Percentiles rank a stretch among this genome's conserved stretches.
These are phyloP conservation scores for Rosellinia necatrix DNA, from an alignment of 2,329 filamentous ascomycete species.

Conservation along the genomic window DNA sequence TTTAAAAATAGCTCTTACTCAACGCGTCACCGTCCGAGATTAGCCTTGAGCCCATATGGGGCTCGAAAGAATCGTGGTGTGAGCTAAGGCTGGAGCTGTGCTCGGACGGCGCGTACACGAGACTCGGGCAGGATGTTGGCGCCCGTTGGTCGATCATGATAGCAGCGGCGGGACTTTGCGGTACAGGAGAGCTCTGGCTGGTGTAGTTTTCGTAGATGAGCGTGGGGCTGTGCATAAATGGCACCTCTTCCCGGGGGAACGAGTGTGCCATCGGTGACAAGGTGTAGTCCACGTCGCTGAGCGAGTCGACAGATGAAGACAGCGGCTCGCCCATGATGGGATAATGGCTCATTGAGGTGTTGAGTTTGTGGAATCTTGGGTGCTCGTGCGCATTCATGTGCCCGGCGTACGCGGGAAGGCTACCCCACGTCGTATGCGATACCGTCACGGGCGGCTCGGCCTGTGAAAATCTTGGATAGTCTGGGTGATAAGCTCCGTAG, in stretches of 20 bases:
- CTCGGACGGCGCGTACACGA: constrained; percentile 65
- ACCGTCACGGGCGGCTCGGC: constrained; percentile 48
- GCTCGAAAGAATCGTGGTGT: constrained; percentile 63
- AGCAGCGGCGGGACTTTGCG: constrained; percentile 59
- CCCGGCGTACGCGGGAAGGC: constrained; percentile 51
- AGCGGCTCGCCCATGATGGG: constrained; percentile 56
- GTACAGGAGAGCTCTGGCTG: constrained; percentile 56
- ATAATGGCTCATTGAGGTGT: constrained; percentile 44
- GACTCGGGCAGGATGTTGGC: constrained; percentile 64
- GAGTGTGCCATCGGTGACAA: constrained; percentile 60
- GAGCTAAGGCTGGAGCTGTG: constrained; percentile 64
- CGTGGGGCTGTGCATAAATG: constrained; percentile 59
- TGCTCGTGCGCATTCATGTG: constrained; percentile 45
- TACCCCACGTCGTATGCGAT: constrained; percentile 51
- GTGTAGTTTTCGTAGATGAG: constrained; percentile 63
- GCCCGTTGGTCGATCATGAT: constrained; percentile 62
- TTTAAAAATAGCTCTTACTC: constrained; percentile 52
- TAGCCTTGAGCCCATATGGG: constrained; percentile 57
- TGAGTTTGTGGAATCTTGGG: constrained; percentile 51
- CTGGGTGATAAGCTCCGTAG: constrained; percentile 48
- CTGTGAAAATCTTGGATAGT: constrained; percentile 58
- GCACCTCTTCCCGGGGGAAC: constrained; percentile 58
- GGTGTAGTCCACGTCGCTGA: constrained; percentile 65
- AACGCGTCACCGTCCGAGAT: constrained; percentile 60
- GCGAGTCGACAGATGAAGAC: constrained; percentile 60